Evolutionary conservation across 352 stramenopile genomes (phyloP), one percentile per base, ranked within the genome.

Genomic region (Pythium brachiatum): DNA sequence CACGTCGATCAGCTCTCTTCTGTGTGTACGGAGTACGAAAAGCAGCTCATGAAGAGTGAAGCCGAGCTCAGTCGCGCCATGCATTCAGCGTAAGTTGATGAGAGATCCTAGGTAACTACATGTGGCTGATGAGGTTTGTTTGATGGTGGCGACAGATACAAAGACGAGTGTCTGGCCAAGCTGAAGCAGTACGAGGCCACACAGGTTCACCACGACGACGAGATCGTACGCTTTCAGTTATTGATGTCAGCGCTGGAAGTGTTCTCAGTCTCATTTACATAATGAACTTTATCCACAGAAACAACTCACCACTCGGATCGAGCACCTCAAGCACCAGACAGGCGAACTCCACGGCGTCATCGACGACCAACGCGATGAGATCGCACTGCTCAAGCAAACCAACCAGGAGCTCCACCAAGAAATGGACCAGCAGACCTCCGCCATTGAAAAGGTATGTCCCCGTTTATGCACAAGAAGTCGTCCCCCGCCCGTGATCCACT

Each of bases 21-120:
- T 6, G 69, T 84, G 27, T 84, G 74, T 46, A 58, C 36, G 1
- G 46, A 54, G 2, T 88, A 90, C 44, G 81, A 90, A 15, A 61
- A 55, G 2, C 81, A 88, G 62, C 69, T 90, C 16, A 57, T 76
- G 13, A 74, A 72, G 1, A 75, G 69, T 20, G 79, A 90, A 34
- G 72, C 60, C 0, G 81, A 84, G 36, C 69, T 88, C 36, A 80
- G 76, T 2, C 64, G 73, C 27, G 77, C 77, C 7, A 74, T 83
- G 46, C 71, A 81, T 58, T 83, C 76, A 1, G 65, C 58, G 69
- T 76, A 58, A 26, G 65, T 57, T 18, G 34, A 39, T 2, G 12
- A 29, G 38, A 9, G n/a, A n/a, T n/a, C n/a, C n/a, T n/a, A n/a
- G n/a, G n/a, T n/a, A n/a, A n/a, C n/a, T n/a, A n/a, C n/a, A 27